Evolutionary conservation across 352 stramenopile genomes (phyloP).

Genomic region (Globisporangium perplexum): DNA sequence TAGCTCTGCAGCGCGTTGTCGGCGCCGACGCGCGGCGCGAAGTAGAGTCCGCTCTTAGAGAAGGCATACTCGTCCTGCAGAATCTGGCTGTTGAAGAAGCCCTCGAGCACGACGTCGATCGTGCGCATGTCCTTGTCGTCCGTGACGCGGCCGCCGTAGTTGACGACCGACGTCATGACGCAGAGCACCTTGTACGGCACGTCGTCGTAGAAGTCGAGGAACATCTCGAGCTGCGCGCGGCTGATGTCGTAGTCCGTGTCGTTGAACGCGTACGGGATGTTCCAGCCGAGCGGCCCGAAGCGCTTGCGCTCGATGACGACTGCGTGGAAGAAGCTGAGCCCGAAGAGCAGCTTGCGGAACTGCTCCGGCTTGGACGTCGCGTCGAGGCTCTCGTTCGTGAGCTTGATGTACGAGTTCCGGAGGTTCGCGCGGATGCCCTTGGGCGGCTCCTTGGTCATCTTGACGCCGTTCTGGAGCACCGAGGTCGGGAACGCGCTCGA

Average conservation of each 20-base stretch:
- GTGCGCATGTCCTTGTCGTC: conserved; percentile 90
- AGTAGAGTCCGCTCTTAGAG: conserved; percentile 72
- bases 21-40: conserved; percentile 49
- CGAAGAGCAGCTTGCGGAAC: conserved; percentile 71
- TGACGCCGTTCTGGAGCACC: conserved; percentile 90
- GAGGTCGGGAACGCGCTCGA: conserved; percentile 74
- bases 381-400: conserved; percentile 66
- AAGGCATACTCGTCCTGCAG: conserved; percentile 59
- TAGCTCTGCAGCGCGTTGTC: conserved; percentile 73
- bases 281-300: conserved; percentile 87
- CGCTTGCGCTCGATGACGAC: conserved; percentile 80
- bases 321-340: conserved; percentile 44
- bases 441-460: conserved; percentile 93
- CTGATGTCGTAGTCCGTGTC: conserved; percentile 72
- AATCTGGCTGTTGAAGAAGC: conserved; percentile 76
- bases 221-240: conserved; percentile 86
- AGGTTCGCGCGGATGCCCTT: conserved; percentile 89
- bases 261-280: conserved; percentile 92
- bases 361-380: conserved; percentile 15
- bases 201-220: conserved; percentile 85
- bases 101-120: conserved; percentile 76
- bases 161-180: conserved; percentile 86
- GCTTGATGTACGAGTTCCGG: conserved; percentile 87
- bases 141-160: conserved; percentile 92
- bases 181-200: conserved; percentile 85